Percentiles rank a stretch among this genome's conserved stretches.
Evolutionary conservation across 306 rosid genomes (phyloP).

Genomic region (Malus sieversii): DNA sequence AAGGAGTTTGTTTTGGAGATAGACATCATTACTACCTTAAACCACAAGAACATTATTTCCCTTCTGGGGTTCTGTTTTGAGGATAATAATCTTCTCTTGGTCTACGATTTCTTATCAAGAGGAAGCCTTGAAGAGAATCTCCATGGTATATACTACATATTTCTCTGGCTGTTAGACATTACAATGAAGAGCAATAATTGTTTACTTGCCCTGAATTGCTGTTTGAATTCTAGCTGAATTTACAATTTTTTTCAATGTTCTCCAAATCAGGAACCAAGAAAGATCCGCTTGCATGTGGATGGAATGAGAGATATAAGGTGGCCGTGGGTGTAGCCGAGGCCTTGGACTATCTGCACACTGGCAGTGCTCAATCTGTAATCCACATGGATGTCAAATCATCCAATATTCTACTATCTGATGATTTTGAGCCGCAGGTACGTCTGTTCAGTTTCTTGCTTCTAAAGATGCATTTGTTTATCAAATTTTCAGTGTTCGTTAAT

Average conservation of each 20-base stretch:
- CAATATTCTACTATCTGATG: conserved; percentile 69
- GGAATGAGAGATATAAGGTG: conserved; percentile 84
- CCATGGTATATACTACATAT: conserved; percentile 44
- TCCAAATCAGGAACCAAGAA: conserved; percentile 50
- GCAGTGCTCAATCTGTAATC: conserved; percentile 56
- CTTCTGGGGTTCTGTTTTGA: conserved; percentile 93
- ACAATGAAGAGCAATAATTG: background rate
- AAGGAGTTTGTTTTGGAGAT: conserved; percentile 78
- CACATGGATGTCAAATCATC: conserved; percentile 94
- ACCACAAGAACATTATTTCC: conserved; percentile 81
- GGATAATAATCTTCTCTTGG: conserved; percentile 70
- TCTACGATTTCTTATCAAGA: conserved; percentile 82
- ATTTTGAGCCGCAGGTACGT: conserved; percentile 84
- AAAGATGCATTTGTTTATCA: background rate
- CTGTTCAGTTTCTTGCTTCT: conserved; percentile 4
- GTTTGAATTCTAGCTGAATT: background rate
- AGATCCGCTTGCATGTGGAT: conserved; percentile 56
- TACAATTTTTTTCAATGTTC: background rate
- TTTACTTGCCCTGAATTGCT: background rate
- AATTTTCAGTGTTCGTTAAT: conserved; percentile 8
- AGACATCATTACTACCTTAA: conserved; percentile 73
- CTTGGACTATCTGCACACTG: conserved; percentile 67
- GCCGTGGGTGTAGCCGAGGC: conserved; percentile 93
- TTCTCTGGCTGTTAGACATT: background rate
- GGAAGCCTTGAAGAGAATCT: conserved; percentile 99